These are phyloP conservation scores for Clarireedia monteithiana DNA, from an alignment of 2,329 filamentous ascomycete genomes.

Conservation along the genomic window DNA sequence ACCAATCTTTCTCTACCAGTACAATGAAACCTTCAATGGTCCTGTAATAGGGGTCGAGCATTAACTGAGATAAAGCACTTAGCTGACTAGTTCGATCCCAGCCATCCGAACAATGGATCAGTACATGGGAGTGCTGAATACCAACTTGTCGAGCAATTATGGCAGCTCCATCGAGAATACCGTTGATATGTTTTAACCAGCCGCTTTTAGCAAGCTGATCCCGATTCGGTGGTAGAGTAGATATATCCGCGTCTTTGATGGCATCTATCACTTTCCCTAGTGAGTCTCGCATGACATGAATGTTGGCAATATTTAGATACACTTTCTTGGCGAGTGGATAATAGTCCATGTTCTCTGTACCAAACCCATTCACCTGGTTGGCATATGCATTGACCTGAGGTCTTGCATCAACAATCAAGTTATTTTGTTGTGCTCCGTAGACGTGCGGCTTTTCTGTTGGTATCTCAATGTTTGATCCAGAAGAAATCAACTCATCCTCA, in stretches of 20 bases:
- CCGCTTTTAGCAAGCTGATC: conserved; percentile 75
- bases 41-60: conserved; percentile 91
- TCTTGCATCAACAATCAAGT: conserved; percentile 91
- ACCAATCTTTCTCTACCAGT: conserved; percentile 92
- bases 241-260: conserved; percentile 86
- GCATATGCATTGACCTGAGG: conserved; percentile 91
- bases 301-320: conserved; percentile 95
- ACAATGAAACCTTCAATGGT: conserved; percentile 93
- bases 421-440: conserved; percentile 88
- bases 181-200: conserved; percentile 85
- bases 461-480: conserved; percentile 35
- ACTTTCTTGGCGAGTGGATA: conserved; percentile 88
- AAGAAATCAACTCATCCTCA: conserved; percentile 59
- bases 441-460: conserved; percentile 57
- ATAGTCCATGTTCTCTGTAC: conserved; percentile 96
- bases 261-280: conserved; percentile 81
- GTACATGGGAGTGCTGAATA: conserved; percentile 84
- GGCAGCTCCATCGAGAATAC: conserved; percentile 74
- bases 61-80: conserved; percentile 82
- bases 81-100: conserved; percentile 97
- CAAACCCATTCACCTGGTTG: conserved; percentile 87
- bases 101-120: conserved; percentile 97
- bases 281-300: conserved; percentile 94
- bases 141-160: conserved; percentile 84
- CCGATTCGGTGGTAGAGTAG: conserved; percentile 70